Evolutionary conservation across 2,329 filamentous ascomycete species (phyloP).

Genomic region (Fusarium devonianum): DNA sequence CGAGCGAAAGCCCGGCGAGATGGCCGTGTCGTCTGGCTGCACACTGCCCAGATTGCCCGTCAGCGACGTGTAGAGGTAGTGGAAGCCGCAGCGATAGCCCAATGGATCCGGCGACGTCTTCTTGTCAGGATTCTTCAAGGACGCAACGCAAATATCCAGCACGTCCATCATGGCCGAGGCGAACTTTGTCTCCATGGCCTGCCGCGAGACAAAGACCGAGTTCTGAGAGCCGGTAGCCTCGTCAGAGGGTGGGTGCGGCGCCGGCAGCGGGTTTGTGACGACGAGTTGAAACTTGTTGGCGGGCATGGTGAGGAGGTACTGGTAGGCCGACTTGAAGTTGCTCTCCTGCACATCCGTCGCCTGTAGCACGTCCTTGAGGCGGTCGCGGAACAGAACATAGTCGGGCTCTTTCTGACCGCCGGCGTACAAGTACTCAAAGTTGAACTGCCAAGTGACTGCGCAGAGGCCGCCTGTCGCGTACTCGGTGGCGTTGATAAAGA

Average conservation of each 20-base stretch:
- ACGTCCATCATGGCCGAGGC: constrained; percentile 22
- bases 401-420: constrained; percentile 7
- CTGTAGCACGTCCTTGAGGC: constrained; percentile 14
- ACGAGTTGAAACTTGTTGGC: constrained; percentile 17
- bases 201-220: constrained; percentile 17
- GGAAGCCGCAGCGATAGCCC: constrained; percentile 15
- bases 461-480: constrained; percentile 7
- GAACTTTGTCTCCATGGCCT: constrained; percentile 18
- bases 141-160: constrained; percentile 19
- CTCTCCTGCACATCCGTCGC: constrained; percentile 7
- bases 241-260: constrained; percentile 17
- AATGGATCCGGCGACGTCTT: constrained; percentile 5
- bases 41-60: constrained; percentile 20
- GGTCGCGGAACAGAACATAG: constrained; percentile 12
- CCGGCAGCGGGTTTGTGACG: constrained; percentile 12
- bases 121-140: constrained; percentile 13
- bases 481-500: constrained; percentile 10
- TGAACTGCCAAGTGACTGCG: constrained; percentile 13
- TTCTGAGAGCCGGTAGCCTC: constrained; percentile 19
- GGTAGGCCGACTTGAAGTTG: constrained; percentile 18
- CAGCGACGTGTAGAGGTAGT: constrained; percentile 24
- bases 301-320: constrained; percentile 19
- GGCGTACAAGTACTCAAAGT: constrained; percentile 20
- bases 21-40: constrained; percentile 14
- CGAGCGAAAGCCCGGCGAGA: constrained; percentile 7